phyloP scores from a whole-genome alignment of 2,329 filamentous ascomycete genomes.

The Fusarium papillatum region DNA sequence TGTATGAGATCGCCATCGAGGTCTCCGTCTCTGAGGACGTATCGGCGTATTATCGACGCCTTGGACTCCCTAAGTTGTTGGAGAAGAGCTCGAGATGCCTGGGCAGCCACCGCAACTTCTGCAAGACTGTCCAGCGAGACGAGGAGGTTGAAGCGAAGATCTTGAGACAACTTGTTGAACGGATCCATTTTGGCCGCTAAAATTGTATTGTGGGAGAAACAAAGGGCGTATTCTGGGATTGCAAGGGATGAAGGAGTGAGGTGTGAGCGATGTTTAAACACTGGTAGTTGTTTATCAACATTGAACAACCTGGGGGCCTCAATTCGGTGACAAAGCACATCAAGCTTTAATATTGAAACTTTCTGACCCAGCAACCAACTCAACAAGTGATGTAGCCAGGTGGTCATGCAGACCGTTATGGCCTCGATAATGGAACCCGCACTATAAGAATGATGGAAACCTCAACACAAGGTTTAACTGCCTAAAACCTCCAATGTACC shows the following conservation, averaged over 20 bases:
- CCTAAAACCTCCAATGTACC: not conserved
- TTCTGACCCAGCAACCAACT: not conserved
- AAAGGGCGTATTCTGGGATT: not conserved
- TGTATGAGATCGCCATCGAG: not conserved
- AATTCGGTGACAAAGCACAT: not conserved
- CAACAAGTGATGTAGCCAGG: not conserved
- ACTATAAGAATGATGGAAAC: not conserved
- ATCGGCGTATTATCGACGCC: constrained; percentile 6
- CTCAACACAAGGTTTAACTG: not conserved
- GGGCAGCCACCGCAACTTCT: not conserved
- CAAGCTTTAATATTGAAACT: not conserved
- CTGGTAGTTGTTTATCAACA: not conserved
- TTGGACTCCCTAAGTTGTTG: not conserved
- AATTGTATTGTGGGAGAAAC: not conserved
- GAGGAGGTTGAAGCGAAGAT: not conserved
- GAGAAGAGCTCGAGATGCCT: not conserved
- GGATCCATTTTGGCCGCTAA: not conserved
- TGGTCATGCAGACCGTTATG: not conserved
- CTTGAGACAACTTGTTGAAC: not conserved
- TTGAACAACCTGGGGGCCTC: not conserved
- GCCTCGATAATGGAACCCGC: not conserved
- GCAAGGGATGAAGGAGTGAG: not conserved
- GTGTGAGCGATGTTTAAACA: not conserved
- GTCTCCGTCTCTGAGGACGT: not conserved
- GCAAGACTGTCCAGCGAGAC: not conserved